Evolutionary conservation across 2,329 filamentous ascomycete genomes (phyloP).

Genomic region (Chrysosporium keratinophilum): DNA sequence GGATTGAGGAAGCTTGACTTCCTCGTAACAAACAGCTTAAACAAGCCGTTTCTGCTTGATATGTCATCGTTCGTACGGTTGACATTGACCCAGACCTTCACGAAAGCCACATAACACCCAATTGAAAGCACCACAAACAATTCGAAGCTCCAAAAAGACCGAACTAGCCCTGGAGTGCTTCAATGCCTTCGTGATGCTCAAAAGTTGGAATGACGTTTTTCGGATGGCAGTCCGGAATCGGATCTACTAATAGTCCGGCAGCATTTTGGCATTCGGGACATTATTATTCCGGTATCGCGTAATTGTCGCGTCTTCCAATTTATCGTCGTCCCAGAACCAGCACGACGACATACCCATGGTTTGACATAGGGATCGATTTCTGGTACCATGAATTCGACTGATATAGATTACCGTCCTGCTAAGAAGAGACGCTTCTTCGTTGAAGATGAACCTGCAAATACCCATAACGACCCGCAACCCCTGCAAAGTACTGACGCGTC

Average conservation of each 20-base stretch:
- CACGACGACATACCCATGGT: neutral
- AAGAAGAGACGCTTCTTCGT: conserved; percentile 57
- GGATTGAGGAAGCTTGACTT: neutral
- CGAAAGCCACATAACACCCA: too few species aligned
- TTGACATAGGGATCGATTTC: neutral
- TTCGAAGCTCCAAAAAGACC: neutral
- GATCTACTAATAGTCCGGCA: too few species aligned
- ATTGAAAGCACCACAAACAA: neutral
- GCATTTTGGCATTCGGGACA: neutral
- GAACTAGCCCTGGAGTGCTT: neutral
- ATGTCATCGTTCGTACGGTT: neutral
- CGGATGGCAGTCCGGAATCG: too few species aligned
- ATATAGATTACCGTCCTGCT: conserved; percentile 44
- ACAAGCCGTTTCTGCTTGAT: conserved; percentile 4
- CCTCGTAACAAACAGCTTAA: conserved; percentile 6
- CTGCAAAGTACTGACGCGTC: conserved; percentile 7
- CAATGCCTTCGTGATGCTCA: neutral
- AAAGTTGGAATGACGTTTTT: too few species aligned
- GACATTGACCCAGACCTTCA: neutral
- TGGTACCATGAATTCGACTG: conserved; percentile 27
- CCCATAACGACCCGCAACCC: conserved; percentile 1
- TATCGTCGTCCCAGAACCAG: neutral
- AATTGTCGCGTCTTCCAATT: conserved; percentile 2
- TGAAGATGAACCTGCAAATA: conserved; percentile 34
- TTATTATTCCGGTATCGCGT: neutral